Evolutionary conservation across 768 basidiomycete species (phyloP).

Genomic region (Candolleomyces eurysporus): DNA sequence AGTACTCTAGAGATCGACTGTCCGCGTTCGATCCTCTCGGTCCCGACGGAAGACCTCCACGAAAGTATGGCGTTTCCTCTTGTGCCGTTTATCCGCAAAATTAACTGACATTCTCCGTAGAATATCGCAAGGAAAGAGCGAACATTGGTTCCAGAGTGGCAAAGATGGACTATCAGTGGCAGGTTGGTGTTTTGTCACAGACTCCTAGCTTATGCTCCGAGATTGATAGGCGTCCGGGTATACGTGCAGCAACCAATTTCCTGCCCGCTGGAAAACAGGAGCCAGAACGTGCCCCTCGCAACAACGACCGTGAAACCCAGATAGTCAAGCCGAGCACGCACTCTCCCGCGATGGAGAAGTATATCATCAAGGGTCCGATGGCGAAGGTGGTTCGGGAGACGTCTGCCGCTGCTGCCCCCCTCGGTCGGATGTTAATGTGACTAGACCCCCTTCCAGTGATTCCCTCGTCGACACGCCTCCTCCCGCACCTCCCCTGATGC

Average conservation of each 20-base stretch:
- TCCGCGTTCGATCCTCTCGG: conserved; percentile 56
- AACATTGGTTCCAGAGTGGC: conserved; percentile 66
- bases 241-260: not conserved
- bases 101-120: conserved; percentile 9
- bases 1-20: conserved; percentile 43
- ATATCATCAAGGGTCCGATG: conserved; percentile 54
- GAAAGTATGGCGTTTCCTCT: conserved; percentile 45
- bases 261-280: not conserved
- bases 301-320: conserved; percentile 10
- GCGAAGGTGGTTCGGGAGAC: conserved; percentile 43
- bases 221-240: not conserved
- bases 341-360: conserved; percentile 43
- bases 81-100: not conserved
- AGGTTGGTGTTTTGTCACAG: conserved; percentile 26
- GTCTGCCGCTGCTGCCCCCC: conserved; percentile 24
- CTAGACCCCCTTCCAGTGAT: too few relatives aligned
- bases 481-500: too few relatives aligned
- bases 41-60: conserved; percentile 55
- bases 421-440: conserved; percentile 17
- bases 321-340: conserved; percentile 13
- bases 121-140: conserved; percentile 55
- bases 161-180: conserved; percentile 55
- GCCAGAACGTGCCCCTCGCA: not conserved
- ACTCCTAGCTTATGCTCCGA: not conserved
- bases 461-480: too few relatives aligned